Conservation (phyloP, 768 basidiomycete genomes). For the Arthromyces matolae region DNA sequence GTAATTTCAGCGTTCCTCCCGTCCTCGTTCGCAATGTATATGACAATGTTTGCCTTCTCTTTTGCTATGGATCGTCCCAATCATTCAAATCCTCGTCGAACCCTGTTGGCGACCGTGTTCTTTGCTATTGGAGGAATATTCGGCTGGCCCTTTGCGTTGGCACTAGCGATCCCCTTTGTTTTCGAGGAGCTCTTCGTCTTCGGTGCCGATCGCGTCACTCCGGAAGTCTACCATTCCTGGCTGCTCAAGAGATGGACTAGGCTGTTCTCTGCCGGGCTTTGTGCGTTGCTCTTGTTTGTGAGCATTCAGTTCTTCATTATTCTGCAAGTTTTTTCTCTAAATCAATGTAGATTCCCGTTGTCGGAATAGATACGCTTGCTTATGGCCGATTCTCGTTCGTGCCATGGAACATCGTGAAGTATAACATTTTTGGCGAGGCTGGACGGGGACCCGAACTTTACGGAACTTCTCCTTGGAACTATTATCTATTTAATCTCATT, state of each 20-base stretch:
- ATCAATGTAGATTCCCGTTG: slow-evolving; percentile 69
- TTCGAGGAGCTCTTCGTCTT: slow-evolving; percentile 84
- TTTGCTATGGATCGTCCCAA: slow-evolving; percentile 61
- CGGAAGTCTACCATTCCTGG: slow-evolving; percentile 49
- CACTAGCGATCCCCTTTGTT: slow-evolving; percentile 84
- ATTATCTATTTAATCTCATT: slow-evolving; percentile 83
- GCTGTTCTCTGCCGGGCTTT: slow-evolving; percentile 48
- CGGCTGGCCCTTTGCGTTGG: slow-evolving; percentile 96
- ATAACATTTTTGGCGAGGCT: slow-evolving; percentile 85
- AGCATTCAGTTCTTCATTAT: slow-evolving; percentile 20
- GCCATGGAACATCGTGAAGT: slow-evolving; percentile 90
- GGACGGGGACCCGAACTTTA: slow-evolving; percentile 89
- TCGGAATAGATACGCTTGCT: slow-evolving; percentile 78
- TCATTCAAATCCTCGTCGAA: slow-evolving; percentile 47
- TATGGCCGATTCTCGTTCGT: slow-evolving; percentile 79
- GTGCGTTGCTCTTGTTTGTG: slow-evolving; percentile 64
- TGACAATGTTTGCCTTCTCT: slow-evolving; percentile 73
- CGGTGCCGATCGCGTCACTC: slow-evolving; percentile 60
- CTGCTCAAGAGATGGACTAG: slow-evolving; percentile 56
- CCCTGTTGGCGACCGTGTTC: slow-evolving; percentile 59
- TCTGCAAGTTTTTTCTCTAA: background rate
- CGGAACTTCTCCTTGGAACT: slow-evolving; percentile 84
- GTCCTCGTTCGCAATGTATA: slow-evolving; percentile 94
- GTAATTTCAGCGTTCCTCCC: slow-evolving; percentile 76
- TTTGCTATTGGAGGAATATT: slow-evolving; percentile 84